Evolutionary conservation across 108 stramenopile genomes (phyloP).

Genomic region (Nitzschia putrida): DNA sequence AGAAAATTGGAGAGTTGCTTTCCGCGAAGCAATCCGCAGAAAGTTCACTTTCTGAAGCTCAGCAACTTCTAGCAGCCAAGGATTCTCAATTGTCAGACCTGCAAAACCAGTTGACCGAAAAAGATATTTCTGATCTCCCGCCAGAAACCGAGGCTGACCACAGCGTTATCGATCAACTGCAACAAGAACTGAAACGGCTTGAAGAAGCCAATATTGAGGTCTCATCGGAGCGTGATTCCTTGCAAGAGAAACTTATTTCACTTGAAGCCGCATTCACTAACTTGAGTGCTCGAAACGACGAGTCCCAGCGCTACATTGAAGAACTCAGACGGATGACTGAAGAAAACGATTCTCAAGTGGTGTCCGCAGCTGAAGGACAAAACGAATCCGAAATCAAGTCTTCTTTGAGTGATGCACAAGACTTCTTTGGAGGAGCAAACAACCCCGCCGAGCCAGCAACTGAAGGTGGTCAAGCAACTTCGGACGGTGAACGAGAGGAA

Average conservation of each 20-base stretch:
- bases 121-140: neutral
- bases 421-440: neutral
- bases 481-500: neutral
- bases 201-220: constrained; percentile 4
- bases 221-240: neutral
- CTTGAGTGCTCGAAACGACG: neutral
- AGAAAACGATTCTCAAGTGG: neutral
- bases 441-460: neutral
- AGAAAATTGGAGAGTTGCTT: constrained; percentile 53
- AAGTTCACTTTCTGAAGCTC: constrained; percentile 1
- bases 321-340: neutral
- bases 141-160: constrained; percentile 19
- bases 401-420: neutral
- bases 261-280: neutral
- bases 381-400: neutral
- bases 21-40: constrained; percentile 27
- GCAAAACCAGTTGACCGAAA: neutral
- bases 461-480: neutral
- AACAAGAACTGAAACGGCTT: neutral
- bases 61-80: constrained; percentile 9
- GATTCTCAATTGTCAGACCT: neutral
- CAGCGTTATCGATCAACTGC: constrained; percentile 12
- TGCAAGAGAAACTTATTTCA: neutral
- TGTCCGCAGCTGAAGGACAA: neutral
- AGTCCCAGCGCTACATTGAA: neutral